These are phyloP conservation scores for Ogataea hybrid DNA, from an alignment of 1,139 yeast genomes.

Conservation along the genomic window DNA sequence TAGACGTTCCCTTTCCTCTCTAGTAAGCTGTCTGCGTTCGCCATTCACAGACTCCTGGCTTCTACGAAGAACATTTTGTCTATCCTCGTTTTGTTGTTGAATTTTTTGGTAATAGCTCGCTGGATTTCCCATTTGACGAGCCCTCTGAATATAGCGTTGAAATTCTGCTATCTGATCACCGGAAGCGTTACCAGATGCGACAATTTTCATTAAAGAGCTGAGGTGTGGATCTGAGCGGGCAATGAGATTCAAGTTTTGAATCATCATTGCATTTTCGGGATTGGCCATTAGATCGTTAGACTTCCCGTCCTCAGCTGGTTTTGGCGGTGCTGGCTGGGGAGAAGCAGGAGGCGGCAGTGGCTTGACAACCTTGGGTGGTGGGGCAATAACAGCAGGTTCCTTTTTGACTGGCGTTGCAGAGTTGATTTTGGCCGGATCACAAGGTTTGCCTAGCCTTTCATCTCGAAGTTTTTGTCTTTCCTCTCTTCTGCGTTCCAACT, in stretches of 20 bases:
- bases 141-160: constrained; percentile 74
- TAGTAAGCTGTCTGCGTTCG: constrained; percentile 20
- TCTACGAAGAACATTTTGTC: constrained; percentile 22
- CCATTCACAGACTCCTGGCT: constrained; percentile 18
- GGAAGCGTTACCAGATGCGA: constrained; percentile 78
- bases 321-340: constrained; percentile 2
- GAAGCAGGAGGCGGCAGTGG: not conserved
- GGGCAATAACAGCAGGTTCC: constrained; percentile 1
- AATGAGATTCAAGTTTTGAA: constrained; percentile 74
- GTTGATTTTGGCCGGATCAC: constrained; percentile 1
- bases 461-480: constrained; percentile 25
- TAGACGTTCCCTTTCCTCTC: constrained; percentile 23
- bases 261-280: constrained; percentile 73
- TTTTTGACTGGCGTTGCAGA: not conserved
- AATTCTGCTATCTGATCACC: constrained; percentile 70
- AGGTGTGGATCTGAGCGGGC: constrained; percentile 72
- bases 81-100: constrained; percentile 25
- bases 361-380: not conserved
- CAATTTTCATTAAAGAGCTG: constrained; percentile 71
- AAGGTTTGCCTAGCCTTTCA: constrained; percentile 13
- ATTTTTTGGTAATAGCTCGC: constrained; percentile 25
- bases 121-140: constrained; percentile 68
- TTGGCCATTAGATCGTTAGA: constrained; percentile 47
- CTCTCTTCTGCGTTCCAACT: constrained; percentile 36
- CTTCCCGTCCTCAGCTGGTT: constrained; percentile 4